phyloP scores from a whole-genome alignment of 2,329 filamentous ascomycete species.

The Trichoderma guizhouense region DNA sequence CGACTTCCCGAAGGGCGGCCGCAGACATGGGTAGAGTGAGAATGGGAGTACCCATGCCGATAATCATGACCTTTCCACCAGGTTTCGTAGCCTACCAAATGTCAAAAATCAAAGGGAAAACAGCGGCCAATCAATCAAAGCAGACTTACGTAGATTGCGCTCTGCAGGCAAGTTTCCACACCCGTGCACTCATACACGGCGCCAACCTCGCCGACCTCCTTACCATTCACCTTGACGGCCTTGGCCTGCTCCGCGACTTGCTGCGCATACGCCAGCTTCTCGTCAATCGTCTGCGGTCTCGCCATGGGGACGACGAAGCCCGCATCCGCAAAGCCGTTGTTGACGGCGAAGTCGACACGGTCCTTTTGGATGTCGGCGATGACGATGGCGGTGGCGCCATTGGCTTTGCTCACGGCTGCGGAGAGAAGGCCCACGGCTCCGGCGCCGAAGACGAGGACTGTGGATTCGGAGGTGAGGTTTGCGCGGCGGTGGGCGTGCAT shows the following conservation, averaged over 20 bases:
- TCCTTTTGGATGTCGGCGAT: slow-evolving; percentile 56
- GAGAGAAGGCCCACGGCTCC: slow-evolving; percentile 60
- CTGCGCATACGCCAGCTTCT: slow-evolving; percentile 51
- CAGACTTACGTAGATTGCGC: slow-evolving; percentile 61
- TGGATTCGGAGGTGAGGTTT: slow-evolving; percentile 36
- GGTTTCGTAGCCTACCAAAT: slow-evolving; percentile 52
- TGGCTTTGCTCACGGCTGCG: slow-evolving; percentile 54
- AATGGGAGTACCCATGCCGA: slow-evolving; percentile 70
- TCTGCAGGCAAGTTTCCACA: slow-evolving; percentile 72
- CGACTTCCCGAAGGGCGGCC: slow-evolving; percentile 66
- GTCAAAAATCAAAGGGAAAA: background rate
- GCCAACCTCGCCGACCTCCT: slow-evolving; percentile 59
- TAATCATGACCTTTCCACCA: slow-evolving; percentile 66
- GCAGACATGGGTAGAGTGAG: slow-evolving; percentile 67
- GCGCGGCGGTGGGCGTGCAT: slow-evolving; percentile 54
- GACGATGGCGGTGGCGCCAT: slow-evolving; percentile 43
- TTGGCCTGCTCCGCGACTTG: slow-evolving; percentile 46
- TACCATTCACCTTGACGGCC: slow-evolving; percentile 34
- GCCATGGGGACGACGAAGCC: slow-evolving; percentile 49
- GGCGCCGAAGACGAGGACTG: slow-evolving; percentile 56
- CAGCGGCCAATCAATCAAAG: background rate
- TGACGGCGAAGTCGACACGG: slow-evolving; percentile 55
- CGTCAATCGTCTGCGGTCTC: slow-evolving; percentile 48
- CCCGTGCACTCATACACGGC: slow-evolving; percentile 77
- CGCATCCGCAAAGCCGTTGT: slow-evolving; percentile 54